Evolutionary conservation across 768 basidiomycete species (phyloP), one percentile per base, ranked within the genome.

Genomic region (Daedaleopsis sinensis): DNA sequence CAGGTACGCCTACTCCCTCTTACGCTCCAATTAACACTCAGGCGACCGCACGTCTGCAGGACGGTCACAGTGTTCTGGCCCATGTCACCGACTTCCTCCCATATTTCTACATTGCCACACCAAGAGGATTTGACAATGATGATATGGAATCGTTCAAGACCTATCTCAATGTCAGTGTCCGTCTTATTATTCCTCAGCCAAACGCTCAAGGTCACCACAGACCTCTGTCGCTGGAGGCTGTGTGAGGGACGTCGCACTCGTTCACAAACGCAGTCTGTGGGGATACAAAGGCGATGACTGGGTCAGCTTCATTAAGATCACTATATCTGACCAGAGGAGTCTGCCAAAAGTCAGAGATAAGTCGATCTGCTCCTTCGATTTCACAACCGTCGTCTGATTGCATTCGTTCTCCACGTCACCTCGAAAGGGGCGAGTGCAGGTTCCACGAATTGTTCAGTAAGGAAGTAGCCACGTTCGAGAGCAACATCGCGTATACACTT

Each of bases 281-380:
- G 93, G 91, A 0, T 99, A 96, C 72, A 78, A 80, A 32, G 95
- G 97, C 43, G 94, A 98, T 55, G 86, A 89, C 42, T 79, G 77
- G 72, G 73, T 85, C 7, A 81, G 87, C 1, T 99, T 99, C 76
- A 80, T 98, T 79, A 97, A 93, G 73, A 78, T 99, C 58, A 91
- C 85, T 5, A 76, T 93, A 36, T 70, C 76, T 1, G 89, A 94
- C 59, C 90, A 91, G 3, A 89, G 83, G 65, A 82, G 79, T 62
- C 74, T 98, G 21, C 93, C 96, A 1, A 93, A 90, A 82, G 86
- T 97, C 58, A 82, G 95, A 91, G 95, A 94, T 93, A 74, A 90
- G 91, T 91, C 44, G 36, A 44, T 19, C 56, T 62, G 52, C 85
- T 58, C 66, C 73, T n/a, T 12, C 16, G 12, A 18, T 1, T 15